phyloP scores from a whole-genome alignment of 73 alveolate species.

The Effrenium voratum region DNA sequence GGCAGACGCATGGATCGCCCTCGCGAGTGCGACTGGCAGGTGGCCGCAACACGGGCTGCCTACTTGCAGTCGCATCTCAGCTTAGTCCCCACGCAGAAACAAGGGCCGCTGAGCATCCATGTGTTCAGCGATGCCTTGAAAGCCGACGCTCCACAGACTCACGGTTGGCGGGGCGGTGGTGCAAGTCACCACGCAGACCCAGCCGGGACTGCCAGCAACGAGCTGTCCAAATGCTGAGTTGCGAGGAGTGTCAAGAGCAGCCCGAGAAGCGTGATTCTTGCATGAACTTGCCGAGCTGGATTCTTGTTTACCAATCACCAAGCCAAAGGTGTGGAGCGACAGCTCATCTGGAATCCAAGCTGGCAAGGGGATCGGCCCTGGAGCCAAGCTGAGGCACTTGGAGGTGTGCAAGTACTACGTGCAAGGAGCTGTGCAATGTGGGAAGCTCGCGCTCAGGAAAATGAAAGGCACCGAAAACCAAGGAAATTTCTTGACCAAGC shows the following conservation, averaged over 20 bases:
- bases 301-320: background rate
- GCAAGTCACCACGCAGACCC: background rate
- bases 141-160: background rate
- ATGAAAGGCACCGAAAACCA: background rate
- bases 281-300: background rate
- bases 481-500: slow-evolving; percentile 5
- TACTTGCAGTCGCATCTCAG: too few species aligned
- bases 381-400: background rate
- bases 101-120: background rate
- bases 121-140: background rate
- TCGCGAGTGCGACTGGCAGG: background rate
- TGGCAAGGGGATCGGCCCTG: background rate
- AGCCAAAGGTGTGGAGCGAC: background rate
- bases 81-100: background rate
- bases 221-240: background rate
- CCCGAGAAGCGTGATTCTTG: background rate
- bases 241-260: background rate
- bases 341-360: background rate
- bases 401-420: background rate
- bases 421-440: background rate
- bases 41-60: too few species aligned
- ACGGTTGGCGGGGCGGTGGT: background rate
- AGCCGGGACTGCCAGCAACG: slow-evolving; percentile 33
- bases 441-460: background rate
- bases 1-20: background rate